phyloP scores from a whole-genome alignment of 1,284 basidiomycete species.

The Rhodotorula sp. region DNA sequence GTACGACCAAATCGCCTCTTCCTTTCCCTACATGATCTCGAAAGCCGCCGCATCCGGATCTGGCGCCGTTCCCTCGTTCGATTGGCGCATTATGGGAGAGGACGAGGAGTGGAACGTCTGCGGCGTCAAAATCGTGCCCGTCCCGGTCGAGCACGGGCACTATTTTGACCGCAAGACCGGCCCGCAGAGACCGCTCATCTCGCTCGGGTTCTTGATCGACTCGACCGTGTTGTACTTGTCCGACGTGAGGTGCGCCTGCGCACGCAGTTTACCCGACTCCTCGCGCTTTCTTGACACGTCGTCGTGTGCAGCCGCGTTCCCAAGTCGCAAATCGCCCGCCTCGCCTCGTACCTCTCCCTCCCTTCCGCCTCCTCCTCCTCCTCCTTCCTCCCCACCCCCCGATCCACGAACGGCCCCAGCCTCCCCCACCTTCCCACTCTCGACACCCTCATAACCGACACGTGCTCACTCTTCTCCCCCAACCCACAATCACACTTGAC shows the following conservation, averaged over 20 bases:
- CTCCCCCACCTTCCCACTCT: conserved; percentile 17
- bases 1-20: conserved; percentile 52
- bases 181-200: conserved; percentile 61
- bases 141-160: conserved; percentile 57
- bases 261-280: conserved; percentile 51
- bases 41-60: conserved; percentile 74
- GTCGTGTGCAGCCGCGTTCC: conserved; percentile 56
- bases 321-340: conserved; percentile 63
- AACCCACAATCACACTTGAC: conserved; percentile 69
- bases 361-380: conserved; percentile 33
- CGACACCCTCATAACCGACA: conserved; percentile 66
- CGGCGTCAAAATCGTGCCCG: conserved; percentile 64
- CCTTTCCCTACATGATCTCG: conserved; percentile 72
- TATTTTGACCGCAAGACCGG: conserved; percentile 34
- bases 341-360: conserved; percentile 47
- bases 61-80: conserved; percentile 64
- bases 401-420: too few relatives aligned
- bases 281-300: background rate
- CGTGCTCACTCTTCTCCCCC: conserved; percentile 56
- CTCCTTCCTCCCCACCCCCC: background rate
- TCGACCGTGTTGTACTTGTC: conserved; percentile 57
- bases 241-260: conserved; percentile 72
- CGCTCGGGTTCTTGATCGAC: conserved; percentile 68
- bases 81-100: conserved; percentile 73
- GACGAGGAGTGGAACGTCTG: conserved; percentile 63